Conservation (phyloP, 352 stramenopile genomes). For the Stephanocyclus meneghinianus region DNA sequence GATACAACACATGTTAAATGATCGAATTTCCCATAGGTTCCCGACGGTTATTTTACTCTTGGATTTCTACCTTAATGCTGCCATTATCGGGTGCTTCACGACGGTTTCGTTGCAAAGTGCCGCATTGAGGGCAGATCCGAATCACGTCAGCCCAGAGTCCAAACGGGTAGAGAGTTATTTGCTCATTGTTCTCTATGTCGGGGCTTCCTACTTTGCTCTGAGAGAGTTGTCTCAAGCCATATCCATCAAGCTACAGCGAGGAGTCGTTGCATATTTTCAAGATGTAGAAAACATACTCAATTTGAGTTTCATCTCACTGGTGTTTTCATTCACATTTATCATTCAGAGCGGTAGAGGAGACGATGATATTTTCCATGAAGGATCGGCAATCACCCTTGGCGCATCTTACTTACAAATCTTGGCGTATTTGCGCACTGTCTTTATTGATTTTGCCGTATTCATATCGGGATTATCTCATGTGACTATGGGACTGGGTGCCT, state of each 20-base stretch:
- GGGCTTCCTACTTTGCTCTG: slow-evolving; percentile 68
- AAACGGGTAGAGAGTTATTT: slow-evolving; percentile 19
- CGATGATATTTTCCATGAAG: slow-evolving; percentile 54
- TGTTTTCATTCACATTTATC: slow-evolving; percentile 31
- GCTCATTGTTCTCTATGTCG: slow-evolving; percentile 49
- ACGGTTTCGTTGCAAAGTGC: slow-evolving; percentile 53
- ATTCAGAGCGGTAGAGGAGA: slow-evolving; percentile 32
- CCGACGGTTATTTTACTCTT: slow-evolving; percentile 57
- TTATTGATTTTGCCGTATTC: slow-evolving; percentile 81
- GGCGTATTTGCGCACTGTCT: slow-evolving; percentile 60
- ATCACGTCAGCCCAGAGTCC: slow-evolving; percentile 10
- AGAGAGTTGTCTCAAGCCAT: slow-evolving; percentile 76
- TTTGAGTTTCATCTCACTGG: slow-evolving; percentile 60
- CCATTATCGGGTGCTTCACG: slow-evolving; percentile 67
- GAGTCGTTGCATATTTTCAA: slow-evolving; percentile 22
- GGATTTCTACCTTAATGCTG: slow-evolving; percentile 62
- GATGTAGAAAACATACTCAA: slow-evolving; percentile 71
- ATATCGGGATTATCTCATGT: slow-evolving; percentile 71
- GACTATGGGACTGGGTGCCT: slow-evolving; percentile 56
- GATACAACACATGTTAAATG: slow-evolving; percentile 39
- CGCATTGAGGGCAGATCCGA: slow-evolving; percentile 33
- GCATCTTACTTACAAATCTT: slow-evolving; percentile 66
- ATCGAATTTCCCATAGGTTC: slow-evolving; percentile 29
- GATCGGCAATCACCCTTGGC: slow-evolving; percentile 52
- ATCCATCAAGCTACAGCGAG: slow-evolving; percentile 23